Evolutionary conservation across 208 protist genomes (phyloP), one percentile per base, ranked within the genome.

Genomic region (Acanthamoeba healyi): DNA sequence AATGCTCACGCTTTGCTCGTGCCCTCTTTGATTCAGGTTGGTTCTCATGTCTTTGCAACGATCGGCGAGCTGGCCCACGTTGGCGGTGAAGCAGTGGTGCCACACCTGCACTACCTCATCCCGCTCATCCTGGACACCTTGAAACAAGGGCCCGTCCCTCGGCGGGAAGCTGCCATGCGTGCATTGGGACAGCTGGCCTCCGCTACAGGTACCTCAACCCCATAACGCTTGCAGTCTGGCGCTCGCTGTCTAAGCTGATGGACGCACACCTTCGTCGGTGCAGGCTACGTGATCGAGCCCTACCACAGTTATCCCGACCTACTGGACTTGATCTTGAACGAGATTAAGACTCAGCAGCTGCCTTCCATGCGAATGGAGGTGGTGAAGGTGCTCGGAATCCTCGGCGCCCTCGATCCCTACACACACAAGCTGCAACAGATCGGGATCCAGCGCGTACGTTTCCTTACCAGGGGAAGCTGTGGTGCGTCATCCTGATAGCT

Each of bases 371-470:
- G 98, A 34, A 86, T 70, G 65, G 98, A 99, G 90, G 94, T 97
- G 24, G 93, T 99, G 1, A 97, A 97, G 87, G 96, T 98, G 15
- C 54, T 99, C 2, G 98, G 98, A 91, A 98, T 98, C 34, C 40
- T 99, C 0, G 98, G 98, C 58, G 98, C 98, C 2, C 92, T 98
- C 19, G 98, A 99, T 94, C 98, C 98, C 29, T 98, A 97, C 81
- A 95, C 84, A n/a, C 94, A 98, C 67, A 96, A 95, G 26, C 22
- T 93, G n/a, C 9, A 72, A 2, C 56, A 44, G 70, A 77, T 93
- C 32, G 12, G 58, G 9, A 22, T 32, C 6, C 51, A 36, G 19
- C 15, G n/a, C 56, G 88, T 82, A 56, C 12, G 49, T 46, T 14
- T 46, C 24, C n/a, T n/a, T n/a, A n/a, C n/a, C n/a, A n/a, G n/a